Percentiles rank a stretch among this genome's conserved stretches.
Evolutionary conservation across 2,329 filamentous ascomycete genomes (phyloP).

Genomic region (Colletotrichum spinosum): DNA sequence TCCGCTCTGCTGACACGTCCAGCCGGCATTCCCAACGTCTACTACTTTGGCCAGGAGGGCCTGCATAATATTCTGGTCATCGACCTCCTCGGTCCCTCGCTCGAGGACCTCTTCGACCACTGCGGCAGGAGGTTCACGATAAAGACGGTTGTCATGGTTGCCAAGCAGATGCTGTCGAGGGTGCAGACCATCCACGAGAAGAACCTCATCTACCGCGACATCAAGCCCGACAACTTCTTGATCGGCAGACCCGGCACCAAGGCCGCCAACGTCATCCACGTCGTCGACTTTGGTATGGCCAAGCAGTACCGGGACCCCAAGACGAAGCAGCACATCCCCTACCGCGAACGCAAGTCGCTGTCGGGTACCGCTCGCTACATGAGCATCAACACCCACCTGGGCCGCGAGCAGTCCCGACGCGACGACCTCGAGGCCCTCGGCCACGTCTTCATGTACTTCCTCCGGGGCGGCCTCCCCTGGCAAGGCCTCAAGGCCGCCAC

Average conservation of each 20-base stretch:
- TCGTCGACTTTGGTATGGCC: conserved; percentile 99
- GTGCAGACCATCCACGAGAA: conserved; percentile 97
- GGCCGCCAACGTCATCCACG: conserved; percentile 96
- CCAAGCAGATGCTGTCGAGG: conserved; percentile 97
- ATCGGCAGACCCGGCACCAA: conserved; percentile 94
- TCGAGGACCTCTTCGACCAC: conserved; percentile 97
- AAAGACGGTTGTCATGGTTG: conserved; percentile 99
- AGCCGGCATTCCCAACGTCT: conserved; percentile 99
- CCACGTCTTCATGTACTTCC: conserved; percentile 81
- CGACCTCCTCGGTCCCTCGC: conserved; percentile 91
- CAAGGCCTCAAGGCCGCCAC: conserved; percentile 79
- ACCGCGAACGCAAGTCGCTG: conserved; percentile 94
- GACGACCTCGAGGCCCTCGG: conserved; percentile 93
- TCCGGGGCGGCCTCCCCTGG: conserved; percentile 78
- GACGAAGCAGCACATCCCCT: conserved; percentile 98
- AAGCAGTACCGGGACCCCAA: conserved; percentile 99
- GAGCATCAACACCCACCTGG: conserved; percentile 99
- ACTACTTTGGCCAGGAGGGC: conserved; percentile 98
- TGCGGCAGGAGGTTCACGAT: conserved; percentile 95
- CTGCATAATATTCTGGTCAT: conserved; percentile 99
- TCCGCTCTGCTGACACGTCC: conserved; percentile 37
- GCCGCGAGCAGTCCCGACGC: conserved; percentile 93
- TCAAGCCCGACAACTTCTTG: conserved; percentile 99
- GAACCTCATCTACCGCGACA: conserved; percentile 98
- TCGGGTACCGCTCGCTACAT: conserved; percentile 98